Evolutionary conservation across 768 basidiomycete species (phyloP).

Genomic region (Amanita phalloides): DNA sequence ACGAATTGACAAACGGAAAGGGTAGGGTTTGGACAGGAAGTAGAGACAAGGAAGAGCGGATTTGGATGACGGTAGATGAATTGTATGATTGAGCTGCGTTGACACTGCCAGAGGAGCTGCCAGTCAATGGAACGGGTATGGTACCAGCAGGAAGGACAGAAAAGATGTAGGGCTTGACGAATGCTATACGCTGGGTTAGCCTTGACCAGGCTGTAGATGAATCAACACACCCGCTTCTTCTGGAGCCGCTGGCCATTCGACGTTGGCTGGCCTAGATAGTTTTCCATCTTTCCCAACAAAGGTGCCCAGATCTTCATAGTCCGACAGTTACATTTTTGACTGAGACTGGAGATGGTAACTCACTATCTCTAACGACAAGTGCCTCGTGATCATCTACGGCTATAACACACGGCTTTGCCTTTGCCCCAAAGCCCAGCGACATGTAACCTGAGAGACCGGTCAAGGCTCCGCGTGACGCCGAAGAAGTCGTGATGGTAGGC

Average conservation of each 20-base stretch:
- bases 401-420: conserved; percentile 54
- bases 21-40: conserved; percentile 48
- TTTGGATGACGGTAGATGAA: conserved; percentile 52
- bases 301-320: conserved; percentile 48
- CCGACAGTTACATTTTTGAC: conserved; percentile 1
- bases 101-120: conserved; percentile 22
- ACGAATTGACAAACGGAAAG: conserved; percentile 43
- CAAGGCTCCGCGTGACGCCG: conserved; percentile 63
- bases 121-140: conserved; percentile 23
- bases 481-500: conserved; percentile 28
- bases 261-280: conserved; percentile 30
- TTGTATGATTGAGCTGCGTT: conserved; percentile 35
- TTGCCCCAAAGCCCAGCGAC: conserved; percentile 70
- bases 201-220: not conserved
- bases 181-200: conserved; percentile 29
- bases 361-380: conserved; percentile 73
- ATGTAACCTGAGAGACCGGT: conserved; percentile 77
- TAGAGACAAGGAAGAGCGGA: conserved; percentile 62
- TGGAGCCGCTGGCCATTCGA: conserved; percentile 73
- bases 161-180: conserved; percentile 69
- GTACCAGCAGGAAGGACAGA: conserved; percentile 64
- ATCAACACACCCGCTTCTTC: conserved; percentile 45
- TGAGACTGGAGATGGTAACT: conserved; percentile 15
- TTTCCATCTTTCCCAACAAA: conserved; percentile 55
- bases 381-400: conserved; percentile 50